These are phyloP conservation scores for Scedosporium apiospermum DNA, from an alignment of 2,329 filamentous ascomycete genomes.

Conservation along the genomic window DNA sequence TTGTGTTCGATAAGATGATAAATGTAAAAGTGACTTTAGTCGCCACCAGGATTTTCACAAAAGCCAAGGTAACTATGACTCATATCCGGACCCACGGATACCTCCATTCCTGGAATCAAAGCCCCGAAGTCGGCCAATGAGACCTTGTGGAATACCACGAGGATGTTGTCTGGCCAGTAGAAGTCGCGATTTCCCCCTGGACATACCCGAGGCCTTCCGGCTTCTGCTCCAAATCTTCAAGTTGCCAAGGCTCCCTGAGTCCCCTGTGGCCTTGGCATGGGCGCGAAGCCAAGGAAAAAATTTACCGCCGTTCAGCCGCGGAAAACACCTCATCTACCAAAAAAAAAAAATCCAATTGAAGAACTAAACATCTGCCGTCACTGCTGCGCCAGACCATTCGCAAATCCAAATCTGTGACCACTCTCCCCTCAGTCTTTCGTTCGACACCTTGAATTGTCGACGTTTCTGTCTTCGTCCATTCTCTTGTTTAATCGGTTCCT, in stretches of 20 bases:
- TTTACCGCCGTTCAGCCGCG: conserved; percentile 1
- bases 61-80: background rate
- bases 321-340: conserved; percentile 1
- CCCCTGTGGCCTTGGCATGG: background rate
- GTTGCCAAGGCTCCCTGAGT: background rate
- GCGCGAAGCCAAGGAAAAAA: background rate
- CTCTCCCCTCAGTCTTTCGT: conserved; percentile 2
- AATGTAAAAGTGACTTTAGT: background rate
- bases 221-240: background rate
- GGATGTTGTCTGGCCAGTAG: background rate
- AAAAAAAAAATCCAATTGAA: background rate
- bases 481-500: background rate
- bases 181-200: background rate
- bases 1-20: background rate
- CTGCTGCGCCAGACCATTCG: background rate
- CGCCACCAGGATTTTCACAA: background rate
- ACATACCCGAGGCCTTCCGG: background rate
- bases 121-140: background rate
- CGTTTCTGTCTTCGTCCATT: background rate
- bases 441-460: background rate
- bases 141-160: background rate
- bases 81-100: background rate
- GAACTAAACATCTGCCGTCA: background rate
- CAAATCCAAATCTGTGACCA: background rate
- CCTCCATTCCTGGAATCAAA: background rate